Evolutionary conservation across 148 eudicot species (phyloP), one percentile per base, ranked within the genome.

Genomic region (Fagopyrum homotropicum): DNA sequence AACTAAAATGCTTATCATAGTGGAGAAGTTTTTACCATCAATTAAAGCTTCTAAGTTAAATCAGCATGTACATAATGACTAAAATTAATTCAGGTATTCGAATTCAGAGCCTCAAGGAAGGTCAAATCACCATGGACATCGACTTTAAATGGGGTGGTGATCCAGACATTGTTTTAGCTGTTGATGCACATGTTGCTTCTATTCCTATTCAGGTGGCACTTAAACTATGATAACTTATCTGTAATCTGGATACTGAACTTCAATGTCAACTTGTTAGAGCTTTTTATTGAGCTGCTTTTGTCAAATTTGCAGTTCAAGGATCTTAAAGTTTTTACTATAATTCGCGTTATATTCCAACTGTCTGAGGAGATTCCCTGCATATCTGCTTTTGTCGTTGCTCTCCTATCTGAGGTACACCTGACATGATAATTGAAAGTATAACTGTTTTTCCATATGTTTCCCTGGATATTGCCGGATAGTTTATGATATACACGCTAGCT

Each of bases 61-160:
- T 49, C 12, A 8, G 52, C 52, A 49, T 49, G 3, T 7, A 48
- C 11, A 49, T 49, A 5, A 16, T 55, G 22, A 56, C 26, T 56
- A 56, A 56, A 56, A n/a, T 56, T 8, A 22, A 57, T 57, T 57
- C 63, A 94, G 98, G 98, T 73, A 90, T 94, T 69, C 97, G 96
- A 82, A 96, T 94, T 81, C 98, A 94, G 85, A 94, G 96, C 87
- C 90, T 91, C 73, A 87, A 92, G 83, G 79, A 92, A 80, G 85
- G 97, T 76, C 98, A 92, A 84, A 86, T 94, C 73, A 92, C 88
- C 40, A 90, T 94, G 98, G 98, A 94, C 73, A 86, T 94, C 63
- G 97, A 94, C 84, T 82, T 94, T 55, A 86, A 91, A 54, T 94
- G 98, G 98, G 98, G 98, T 76, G 98, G 98, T 76, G 89, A 94